Conservation (phyloP, 352 stramenopile species). For the Globisporangium carolinianum region DNA sequence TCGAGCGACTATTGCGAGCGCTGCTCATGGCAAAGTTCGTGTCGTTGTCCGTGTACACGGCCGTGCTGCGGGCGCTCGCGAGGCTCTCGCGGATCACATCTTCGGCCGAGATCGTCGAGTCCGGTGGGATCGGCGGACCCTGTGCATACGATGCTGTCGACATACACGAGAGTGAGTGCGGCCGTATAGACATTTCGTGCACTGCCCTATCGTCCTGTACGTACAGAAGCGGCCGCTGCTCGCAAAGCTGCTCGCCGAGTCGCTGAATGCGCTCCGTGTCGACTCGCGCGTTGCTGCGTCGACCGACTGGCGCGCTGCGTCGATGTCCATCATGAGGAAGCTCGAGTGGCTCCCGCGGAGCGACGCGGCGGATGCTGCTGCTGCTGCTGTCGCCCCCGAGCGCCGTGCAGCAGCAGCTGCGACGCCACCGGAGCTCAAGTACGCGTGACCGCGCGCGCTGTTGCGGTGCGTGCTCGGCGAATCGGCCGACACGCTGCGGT, state of each 20-base stretch:
- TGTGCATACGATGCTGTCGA: slow-evolving; percentile 41
- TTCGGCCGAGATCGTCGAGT: slow-evolving; percentile 80
- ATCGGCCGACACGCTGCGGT: slow-evolving; percentile 30
- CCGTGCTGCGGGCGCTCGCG: slow-evolving; percentile 67
- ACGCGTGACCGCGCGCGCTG: slow-evolving; percentile 24
- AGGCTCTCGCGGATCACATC: slow-evolving; percentile 84
- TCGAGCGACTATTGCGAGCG: neutral
- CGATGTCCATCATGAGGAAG: slow-evolving; percentile 51
- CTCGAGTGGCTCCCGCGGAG: slow-evolving; percentile 16
- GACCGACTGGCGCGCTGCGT: slow-evolving; percentile 31
- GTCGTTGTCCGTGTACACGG: slow-evolving; percentile 69
- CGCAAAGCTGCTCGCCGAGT: slow-evolving; percentile 16
- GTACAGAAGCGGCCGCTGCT: slow-evolving; percentile 42
- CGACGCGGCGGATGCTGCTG: neutral
- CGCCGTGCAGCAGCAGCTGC: slow-evolving; percentile 17
- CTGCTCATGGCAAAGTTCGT: slow-evolving; percentile 21
- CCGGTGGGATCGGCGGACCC: slow-evolving; percentile 61
- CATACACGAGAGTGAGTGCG: neutral
- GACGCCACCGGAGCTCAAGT: slow-evolving; percentile 11
- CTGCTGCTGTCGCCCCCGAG: slow-evolving; percentile 1
- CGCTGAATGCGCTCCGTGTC: slow-evolving; percentile 38
- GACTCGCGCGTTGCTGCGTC: slow-evolving; percentile 25
- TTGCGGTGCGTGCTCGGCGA: slow-evolving; percentile 16
- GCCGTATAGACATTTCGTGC: neutral
- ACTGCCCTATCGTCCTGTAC: slow-evolving; percentile 2